phyloP scores from a whole-genome alignment of 768 basidiomycete species.

The Russula olivacea region DNA sequence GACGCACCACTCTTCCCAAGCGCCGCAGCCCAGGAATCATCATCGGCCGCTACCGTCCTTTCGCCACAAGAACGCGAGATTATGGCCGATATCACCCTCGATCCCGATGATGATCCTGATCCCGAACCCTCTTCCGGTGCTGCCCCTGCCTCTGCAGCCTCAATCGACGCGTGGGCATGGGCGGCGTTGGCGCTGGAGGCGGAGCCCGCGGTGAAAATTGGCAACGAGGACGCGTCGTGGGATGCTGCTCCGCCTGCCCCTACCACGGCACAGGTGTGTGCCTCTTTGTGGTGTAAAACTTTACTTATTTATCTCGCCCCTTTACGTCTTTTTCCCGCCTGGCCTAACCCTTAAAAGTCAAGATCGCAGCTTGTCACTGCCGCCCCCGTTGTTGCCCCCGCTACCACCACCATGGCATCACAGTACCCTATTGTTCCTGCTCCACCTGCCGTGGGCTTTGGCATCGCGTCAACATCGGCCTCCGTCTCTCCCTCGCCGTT shows the following conservation, averaged over 20 bases:
- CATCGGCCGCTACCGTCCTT: not conserved
- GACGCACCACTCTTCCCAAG: not conserved
- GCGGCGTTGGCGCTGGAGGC: not conserved
- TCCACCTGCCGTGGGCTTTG: not conserved
- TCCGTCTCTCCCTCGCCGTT: slow-evolving; percentile 15
- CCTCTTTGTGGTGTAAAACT: too few relatives aligned
- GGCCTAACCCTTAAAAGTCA: not conserved
- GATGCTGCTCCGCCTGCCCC: too few relatives aligned
- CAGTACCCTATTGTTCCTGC: not conserved
- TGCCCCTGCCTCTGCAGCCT: not conserved
- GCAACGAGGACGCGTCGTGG: slow-evolving; percentile 5
- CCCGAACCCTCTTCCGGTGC: not conserved
- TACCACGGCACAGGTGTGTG: not conserved
- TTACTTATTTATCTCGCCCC: not conserved
- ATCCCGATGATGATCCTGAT: slow-evolving; percentile 8
- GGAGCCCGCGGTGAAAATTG: not conserved
- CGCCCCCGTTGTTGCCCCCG: not conserved
- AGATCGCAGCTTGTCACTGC: not conserved
- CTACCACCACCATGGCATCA: not conserved
- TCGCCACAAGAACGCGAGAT: slow-evolving; percentile 22
- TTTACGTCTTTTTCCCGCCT: not conserved
- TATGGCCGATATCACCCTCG: slow-evolving; percentile 21
- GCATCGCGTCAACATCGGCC: not conserved
- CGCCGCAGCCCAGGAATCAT: not conserved
- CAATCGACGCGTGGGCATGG: slow-evolving; percentile 3